Base-by-base conservation (phyloP, 192 early-diverging fungal genomes). In the Chytriomyces sp. region DNA sequence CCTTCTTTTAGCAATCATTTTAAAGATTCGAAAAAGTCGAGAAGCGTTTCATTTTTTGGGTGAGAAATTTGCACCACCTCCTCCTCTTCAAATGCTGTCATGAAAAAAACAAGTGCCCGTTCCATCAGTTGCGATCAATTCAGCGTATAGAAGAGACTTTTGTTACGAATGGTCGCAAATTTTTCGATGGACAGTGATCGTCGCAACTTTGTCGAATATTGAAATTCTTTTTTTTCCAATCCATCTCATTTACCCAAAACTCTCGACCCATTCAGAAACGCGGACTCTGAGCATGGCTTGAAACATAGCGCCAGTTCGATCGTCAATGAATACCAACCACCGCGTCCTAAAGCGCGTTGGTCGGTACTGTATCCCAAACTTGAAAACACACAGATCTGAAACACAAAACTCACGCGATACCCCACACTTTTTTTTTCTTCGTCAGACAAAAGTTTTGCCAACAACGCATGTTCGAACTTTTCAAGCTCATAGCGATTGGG, bases 401-500 rank as follows among this genome's bases (percentile, higher is more conserved):
- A 35, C 4, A 35, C 35, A 35, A 35, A 35, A 35, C 35, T 35
- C 35, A 35, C 35, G 35, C 35, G 35, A 35, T 35, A 35, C 35
- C 35, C 35, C n/a, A n/a, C n/a, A n/a, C n/a, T n/a, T n/a, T n/a
- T 35, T 35, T 1, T 35, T 35, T 35, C 4, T 35, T 0, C 35
- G 35, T 35, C 35, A 35, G 35, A 35, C 35, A 35, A 35, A 35
- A 35, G 35, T 84, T 44, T 87, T 87, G 44, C 86, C 84, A 59
- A 88, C 95, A 5, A 90, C 90, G 2, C 89, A 90, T 75, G 81
- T 89, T 11, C 87, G 85, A 18, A 90, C 89, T 35, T 93, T 86
- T 67, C 87, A 93, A 77, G 88, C 93, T 66, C 97, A 99, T 75
- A 92, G 90, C 7, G 96, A 98, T 82, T 99, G 97, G 97, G 92